Conservation (phyloP, 192 early-diverging fungal species). For the Phycomyces blakesleeanus region DNA sequence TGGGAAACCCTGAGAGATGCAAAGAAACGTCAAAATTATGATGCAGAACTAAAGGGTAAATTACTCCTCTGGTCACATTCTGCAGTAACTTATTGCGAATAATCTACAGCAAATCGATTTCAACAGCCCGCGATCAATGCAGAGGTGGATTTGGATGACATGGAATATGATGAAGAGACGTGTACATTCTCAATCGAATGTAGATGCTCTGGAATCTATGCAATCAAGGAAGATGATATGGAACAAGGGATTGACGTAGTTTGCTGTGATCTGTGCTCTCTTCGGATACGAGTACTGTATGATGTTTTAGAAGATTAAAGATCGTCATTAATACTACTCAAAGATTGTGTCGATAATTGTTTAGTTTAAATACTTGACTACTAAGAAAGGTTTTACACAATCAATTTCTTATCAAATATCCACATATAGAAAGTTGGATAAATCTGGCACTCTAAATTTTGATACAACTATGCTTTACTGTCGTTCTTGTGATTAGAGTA, state of each 20-base stretch:
- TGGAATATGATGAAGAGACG: slow-evolving; percentile 63
- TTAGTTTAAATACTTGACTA: too few relatives aligned
- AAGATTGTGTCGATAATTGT: too few relatives aligned
- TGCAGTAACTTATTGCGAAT: neutral
- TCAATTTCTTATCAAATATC: too few relatives aligned
- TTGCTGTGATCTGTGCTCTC: slow-evolving; percentile 63
- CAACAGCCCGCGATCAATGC: slow-evolving; percentile 60
- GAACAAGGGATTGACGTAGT: slow-evolving; percentile 60
- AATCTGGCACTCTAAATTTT: too few relatives aligned
- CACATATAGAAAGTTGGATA: too few relatives aligned
- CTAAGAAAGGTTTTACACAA: too few relatives aligned
- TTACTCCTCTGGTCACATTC: neutral
- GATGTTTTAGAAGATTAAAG: slow-evolving; percentile 51
- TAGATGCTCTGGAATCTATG: slow-evolving; percentile 63
- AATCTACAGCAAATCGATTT: slow-evolving; percentile 24
- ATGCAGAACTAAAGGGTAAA: slow-evolving; percentile 46
- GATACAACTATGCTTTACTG: too few relatives aligned
- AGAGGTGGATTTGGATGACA: slow-evolving; percentile 78
- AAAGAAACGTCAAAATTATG: slow-evolving; percentile 46
- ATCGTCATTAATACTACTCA: too few relatives aligned
- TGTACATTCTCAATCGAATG: slow-evolving; percentile 50
- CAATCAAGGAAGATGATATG: slow-evolving; percentile 60
- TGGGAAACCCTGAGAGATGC: slow-evolving; percentile 52
- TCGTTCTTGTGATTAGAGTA: too few relatives aligned
- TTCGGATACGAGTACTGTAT: slow-evolving; percentile 67